Evolutionary conservation across 106 monocot genomes (phyloP).

Genomic region (Dioscorea dumetorum): DNA sequence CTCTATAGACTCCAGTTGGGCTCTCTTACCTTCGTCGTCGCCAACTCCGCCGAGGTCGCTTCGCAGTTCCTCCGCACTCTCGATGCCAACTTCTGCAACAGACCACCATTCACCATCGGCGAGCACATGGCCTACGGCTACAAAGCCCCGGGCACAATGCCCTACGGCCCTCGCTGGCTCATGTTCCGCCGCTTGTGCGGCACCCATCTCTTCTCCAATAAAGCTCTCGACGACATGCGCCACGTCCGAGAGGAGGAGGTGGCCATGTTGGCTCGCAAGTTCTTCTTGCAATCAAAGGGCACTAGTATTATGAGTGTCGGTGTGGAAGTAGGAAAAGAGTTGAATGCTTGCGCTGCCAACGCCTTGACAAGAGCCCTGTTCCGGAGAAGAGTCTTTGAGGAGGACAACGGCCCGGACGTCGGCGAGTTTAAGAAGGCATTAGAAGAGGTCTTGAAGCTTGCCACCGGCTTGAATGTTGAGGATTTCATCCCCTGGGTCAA

Average conservation of each 20-base stretch:
- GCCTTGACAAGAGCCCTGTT: constrained; percentile 30
- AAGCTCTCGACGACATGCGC: constrained; percentile 43
- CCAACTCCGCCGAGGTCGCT: constrained; percentile 23
- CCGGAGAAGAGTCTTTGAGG: constrained; percentile 30
- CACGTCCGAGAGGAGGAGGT: constrained; percentile 21
- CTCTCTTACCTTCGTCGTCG: constrained; percentile 26
- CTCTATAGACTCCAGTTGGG: constrained; percentile 36
- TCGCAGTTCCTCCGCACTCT: constrained; percentile 23
- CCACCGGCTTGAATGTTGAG: constrained; percentile 32
- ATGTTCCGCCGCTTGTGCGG: constrained; percentile 29
- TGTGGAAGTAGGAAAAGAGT: constrained; percentile 15
- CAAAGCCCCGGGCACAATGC: constrained; percentile 33
- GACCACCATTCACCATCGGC: constrained; percentile 45
- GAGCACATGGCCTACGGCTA: constrained; percentile 46
- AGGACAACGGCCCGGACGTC: constrained; percentile 3
- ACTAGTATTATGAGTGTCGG: too few relatives aligned
- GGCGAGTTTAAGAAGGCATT: constrained; percentile 45
- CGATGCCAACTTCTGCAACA: constrained; percentile 43
- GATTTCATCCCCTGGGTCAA: constrained; percentile 38
- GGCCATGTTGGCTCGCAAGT: not conserved
- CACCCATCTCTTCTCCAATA: constrained; percentile 36
- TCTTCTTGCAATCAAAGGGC: not conserved
- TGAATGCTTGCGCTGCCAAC: constrained; percentile 37
- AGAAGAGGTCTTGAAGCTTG: constrained; percentile 39
- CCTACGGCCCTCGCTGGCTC: constrained; percentile 51